A percentile compares a stretch with the other conserved stretches of the same genome.
Evolutionary conservation across 768 basidiomycete species (phyloP).

Genomic region (Amanita exitialis): DNA sequence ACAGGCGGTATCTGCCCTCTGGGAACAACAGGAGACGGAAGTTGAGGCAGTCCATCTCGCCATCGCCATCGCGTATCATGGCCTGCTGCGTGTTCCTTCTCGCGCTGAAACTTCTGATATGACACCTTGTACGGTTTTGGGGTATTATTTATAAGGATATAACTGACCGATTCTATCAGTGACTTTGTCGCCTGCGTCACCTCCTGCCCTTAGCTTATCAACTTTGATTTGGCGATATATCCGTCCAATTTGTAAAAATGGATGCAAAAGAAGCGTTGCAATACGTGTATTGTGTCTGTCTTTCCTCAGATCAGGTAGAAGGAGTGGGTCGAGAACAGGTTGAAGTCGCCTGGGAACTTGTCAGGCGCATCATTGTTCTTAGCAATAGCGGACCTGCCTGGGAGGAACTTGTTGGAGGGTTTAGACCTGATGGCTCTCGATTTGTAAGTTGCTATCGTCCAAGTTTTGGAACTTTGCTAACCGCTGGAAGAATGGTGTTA

Average conservation of each 20-base stretch:
- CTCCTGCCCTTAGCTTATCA: conserved; percentile 70
- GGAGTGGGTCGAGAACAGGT: conserved; percentile 79
- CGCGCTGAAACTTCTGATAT: conserved; percentile 77
- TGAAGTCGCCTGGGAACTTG: conserved; percentile 72
- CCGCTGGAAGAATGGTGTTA: conserved; percentile 58
- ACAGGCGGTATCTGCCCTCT: conserved; percentile 84
- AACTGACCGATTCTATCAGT: conserved; percentile 29
- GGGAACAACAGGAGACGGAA: conserved; percentile 80
- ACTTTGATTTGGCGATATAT: conserved; percentile 90
- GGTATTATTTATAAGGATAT: not conserved
- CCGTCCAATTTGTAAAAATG: conserved; percentile 82
- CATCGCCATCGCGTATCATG: conserved; percentile 88
- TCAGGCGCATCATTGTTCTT: conserved; percentile 67
- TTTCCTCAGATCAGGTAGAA: conserved; percentile 60
- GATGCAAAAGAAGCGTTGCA: conserved; percentile 92
- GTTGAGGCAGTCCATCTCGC: conserved; percentile 93
- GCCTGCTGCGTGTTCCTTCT: conserved; percentile 76
- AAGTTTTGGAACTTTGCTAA: not conserved
- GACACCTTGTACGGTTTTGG: conserved; percentile 53
- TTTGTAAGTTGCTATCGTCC: conserved; percentile 45
- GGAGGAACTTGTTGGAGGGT: conserved; percentile 93
- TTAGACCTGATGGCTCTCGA: conserved; percentile 81
- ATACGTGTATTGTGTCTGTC: conserved; percentile 82
- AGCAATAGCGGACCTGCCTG: conserved; percentile 75
- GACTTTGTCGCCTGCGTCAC: conserved; percentile 53